A percentile compares a stretch with the other conserved stretches of the same genome.
phyloP scores from a whole-genome alignment of 2,329 filamentous ascomycete species.

The Elsinoe necatrix region DNA sequence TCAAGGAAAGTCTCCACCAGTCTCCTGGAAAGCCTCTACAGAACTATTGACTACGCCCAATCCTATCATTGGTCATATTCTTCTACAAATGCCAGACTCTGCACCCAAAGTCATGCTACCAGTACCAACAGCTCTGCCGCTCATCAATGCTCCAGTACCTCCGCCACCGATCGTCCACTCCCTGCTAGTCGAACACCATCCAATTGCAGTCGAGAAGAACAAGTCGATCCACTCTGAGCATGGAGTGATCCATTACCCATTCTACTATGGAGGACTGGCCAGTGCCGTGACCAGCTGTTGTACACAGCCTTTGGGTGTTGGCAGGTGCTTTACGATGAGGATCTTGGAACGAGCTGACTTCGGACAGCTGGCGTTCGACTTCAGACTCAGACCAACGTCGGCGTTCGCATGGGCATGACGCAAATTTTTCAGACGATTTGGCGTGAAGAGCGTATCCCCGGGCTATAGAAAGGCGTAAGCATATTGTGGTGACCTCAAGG shows the following conservation, averaged over 20 bases:
- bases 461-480: slow-evolving; percentile 22
- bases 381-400: slow-evolving; percentile 17
- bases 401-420: slow-evolving; percentile 16
- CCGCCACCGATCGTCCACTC: slow-evolving; percentile 17
- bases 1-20: too few species aligned
- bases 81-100: slow-evolving; percentile 11
- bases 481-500: not conserved
- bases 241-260: slow-evolving; percentile 23
- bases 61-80: not conserved
- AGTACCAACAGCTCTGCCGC: not conserved
- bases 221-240: slow-evolving; percentile 22
- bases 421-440: slow-evolving; percentile 19
- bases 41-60: not conserved
- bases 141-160: slow-evolving; percentile 15
- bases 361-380: slow-evolving; percentile 17
- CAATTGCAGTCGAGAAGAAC: slow-evolving; percentile 21
- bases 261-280: slow-evolving; percentile 22
- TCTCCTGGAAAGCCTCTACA: not conserved
- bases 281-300: slow-evolving; percentile 21
- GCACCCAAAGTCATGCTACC: slow-evolving; percentile 12
- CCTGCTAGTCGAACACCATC: slow-evolving; percentile 18
- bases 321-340: not conserved
- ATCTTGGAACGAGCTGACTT: not conserved
- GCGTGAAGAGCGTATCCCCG: slow-evolving; percentile 19
- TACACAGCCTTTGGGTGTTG: slow-evolving; percentile 23